These are phyloP conservation scores for Colletotrichum sp. DNA, from an alignment of 2,329 filamentous ascomycete species.

Conservation along the genomic window DNA sequence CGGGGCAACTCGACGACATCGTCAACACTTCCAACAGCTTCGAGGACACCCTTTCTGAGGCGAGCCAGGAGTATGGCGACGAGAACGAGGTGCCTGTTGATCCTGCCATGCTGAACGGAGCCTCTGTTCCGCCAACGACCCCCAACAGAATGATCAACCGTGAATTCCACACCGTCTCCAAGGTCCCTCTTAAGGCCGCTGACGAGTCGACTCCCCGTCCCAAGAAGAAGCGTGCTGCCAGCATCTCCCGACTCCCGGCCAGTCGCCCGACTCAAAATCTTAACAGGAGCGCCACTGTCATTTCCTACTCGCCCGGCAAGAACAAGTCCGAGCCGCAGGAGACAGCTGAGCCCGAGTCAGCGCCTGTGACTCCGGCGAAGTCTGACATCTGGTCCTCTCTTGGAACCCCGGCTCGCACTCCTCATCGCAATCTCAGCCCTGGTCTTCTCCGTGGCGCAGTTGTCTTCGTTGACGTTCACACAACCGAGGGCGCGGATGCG, in stretches of 20 bases:
- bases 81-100: conserved; percentile 68
- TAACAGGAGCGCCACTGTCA: conserved; percentile 55
- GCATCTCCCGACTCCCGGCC: conserved; percentile 51
- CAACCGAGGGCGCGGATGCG: conserved; percentile 80
- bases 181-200: conserved; percentile 75
- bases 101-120: conserved; percentile 41
- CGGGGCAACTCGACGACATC: conserved; percentile 41
- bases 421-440: conserved; percentile 57
- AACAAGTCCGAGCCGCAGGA: conserved; percentile 32
- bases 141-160: conserved; percentile 59
- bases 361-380: conserved; percentile 51
- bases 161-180: conserved; percentile 75
- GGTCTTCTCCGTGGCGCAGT: conserved; percentile 71
- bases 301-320: conserved; percentile 60
- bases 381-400: conserved; percentile 58
- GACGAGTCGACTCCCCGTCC: conserved; percentile 60
- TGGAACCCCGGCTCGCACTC: conserved; percentile 62
- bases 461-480: conserved; percentile 85
- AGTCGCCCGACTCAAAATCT: conserved; percentile 45
- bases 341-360: conserved; percentile 33
- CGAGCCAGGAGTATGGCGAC: conserved; percentile 70
- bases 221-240: conserved; percentile 55
- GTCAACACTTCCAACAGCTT: conserved; percentile 32
- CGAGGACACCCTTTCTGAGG: conserved; percentile 61
- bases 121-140: conserved; percentile 53